Base-by-base conservation (phyloP, 441 rosid genomes). In the Francoa sonchifolia region DNA sequence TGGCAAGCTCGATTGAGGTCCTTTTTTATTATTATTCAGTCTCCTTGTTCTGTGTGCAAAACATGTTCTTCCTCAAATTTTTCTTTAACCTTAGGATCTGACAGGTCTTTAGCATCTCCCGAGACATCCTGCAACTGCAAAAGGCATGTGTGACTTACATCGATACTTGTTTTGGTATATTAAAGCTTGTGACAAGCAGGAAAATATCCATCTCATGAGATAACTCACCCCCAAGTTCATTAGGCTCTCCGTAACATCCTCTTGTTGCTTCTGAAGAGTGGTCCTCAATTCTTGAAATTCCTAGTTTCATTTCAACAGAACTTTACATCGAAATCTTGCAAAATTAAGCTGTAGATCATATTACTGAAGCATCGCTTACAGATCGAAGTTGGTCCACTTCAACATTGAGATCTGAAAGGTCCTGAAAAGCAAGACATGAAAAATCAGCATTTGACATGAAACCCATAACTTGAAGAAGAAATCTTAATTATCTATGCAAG, bases 311-410 rank as follows among this genome's bases (percentile, higher is more conserved):
- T n/a, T 21, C 1, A 2, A 17, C 3, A 10, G 40, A n/a, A 56
- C 19, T 28, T 49, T 19, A 45, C 4, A 14, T 23, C 7, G 11
- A 31, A 22, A 13, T 15, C 9, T 13, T 5, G 2, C 30, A 19
- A 2, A 11, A 61, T 33, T 35, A 33, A 22, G 35, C 27, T 5
- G 23, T 8, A 11, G 23, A 18, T 6, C 26, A 36, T 7, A 33
- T 26, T 12, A 7, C 12, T 10, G 32, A 8, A 36, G 38, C 39
- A 40, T n/a, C 29, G 65, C 72, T 65, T 36, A 79, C 89, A 2
- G 72, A 58, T 59, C 81, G 71, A 12, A 85, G 89, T 49, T 81
- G 95, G 19, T 78, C 95, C 44, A 81, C 93, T 66, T 85, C 93
- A 31, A 59, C 68, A 49, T 79, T 74, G 55, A 85, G 54, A 6